Evolutionary conservation across 2,329 filamentous ascomycete genomes (phyloP).

Genomic region (Purpureocillium lavendulum): DNA sequence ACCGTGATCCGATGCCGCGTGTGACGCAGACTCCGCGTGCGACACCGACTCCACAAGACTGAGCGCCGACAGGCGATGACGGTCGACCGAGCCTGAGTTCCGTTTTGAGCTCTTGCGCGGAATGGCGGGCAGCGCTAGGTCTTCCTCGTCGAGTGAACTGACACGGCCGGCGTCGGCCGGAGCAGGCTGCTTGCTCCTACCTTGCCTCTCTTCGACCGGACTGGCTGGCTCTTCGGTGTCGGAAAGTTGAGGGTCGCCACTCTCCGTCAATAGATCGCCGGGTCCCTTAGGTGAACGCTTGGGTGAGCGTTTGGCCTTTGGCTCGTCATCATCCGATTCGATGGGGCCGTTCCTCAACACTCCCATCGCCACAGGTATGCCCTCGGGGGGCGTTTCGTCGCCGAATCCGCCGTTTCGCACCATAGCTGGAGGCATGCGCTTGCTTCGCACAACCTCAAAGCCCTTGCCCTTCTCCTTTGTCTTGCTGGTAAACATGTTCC

Average conservation of each 20-base stretch:
- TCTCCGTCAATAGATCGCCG: conserved; percentile 34
- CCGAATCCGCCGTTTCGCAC: conserved; percentile 42
- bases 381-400: conserved; percentile 59
- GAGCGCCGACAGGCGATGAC: conserved; percentile 24
- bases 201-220: conserved; percentile 17
- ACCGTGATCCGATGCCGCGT: conserved; percentile 9
- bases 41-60: conserved; percentile 15
- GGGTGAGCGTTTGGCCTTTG: conserved; percentile 12
- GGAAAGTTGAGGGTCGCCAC: conserved; percentile 36
- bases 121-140: conserved; percentile 44
- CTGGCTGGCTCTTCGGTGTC: conserved; percentile 33
- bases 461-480: conserved; percentile 93
- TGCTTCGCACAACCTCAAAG: conserved; percentile 90
- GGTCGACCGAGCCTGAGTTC: conserved; percentile 33
- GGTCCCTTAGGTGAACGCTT: conserved; percentile 12
- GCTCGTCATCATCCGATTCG: conserved; percentile 52
- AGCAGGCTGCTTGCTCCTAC: conserved; percentile 1
- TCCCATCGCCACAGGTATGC: conserved; percentile 56
- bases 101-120: conserved; percentile 69
- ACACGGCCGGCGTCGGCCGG: not conserved
- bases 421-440: conserved; percentile 75
- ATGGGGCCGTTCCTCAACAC: conserved; percentile 52
- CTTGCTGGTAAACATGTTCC: conserved; percentile 69
- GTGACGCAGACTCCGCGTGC: not conserved
- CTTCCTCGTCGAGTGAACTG: conserved; percentile 7